Percentiles rank a stretch among this genome's conserved stretches.
Evolutionary conservation across 2,329 filamentous ascomycete species (phyloP).

Genomic region (Colletotrichum falcatum): DNA sequence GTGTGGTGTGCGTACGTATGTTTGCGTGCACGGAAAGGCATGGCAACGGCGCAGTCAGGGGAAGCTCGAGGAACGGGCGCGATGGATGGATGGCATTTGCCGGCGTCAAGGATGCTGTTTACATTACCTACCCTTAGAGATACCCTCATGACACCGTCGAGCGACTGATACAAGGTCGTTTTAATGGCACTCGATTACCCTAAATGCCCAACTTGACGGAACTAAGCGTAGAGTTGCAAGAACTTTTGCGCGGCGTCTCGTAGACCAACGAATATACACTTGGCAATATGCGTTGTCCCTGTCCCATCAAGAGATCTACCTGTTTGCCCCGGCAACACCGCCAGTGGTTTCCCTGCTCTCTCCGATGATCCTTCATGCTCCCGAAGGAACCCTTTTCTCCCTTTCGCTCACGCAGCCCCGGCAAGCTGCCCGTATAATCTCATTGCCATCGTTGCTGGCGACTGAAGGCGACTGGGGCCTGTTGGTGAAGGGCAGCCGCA

Average conservation of each 20-base stretch:
- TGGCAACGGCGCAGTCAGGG: not conserved
- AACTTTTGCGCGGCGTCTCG: not conserved
- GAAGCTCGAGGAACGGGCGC: not conserved
- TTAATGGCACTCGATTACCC: not conserved
- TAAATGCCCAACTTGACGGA: not conserved
- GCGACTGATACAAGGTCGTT: not conserved
- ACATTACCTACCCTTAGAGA: constrained; percentile 15
- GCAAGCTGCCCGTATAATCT: not conserved
- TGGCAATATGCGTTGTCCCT: not conserved
- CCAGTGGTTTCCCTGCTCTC: not conserved
- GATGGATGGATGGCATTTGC: not conserved
- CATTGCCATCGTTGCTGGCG: not conserved
- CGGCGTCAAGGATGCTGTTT: not conserved
- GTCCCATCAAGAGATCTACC: not conserved
- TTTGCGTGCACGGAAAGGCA: not conserved
- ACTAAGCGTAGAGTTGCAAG: not conserved
- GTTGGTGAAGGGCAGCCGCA: not conserved
- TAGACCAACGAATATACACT: not conserved
- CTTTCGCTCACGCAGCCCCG: not conserved
- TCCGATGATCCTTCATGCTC: no score
- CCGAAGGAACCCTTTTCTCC: not conserved
- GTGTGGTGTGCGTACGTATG: not conserved
- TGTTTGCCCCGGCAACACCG: not conserved
- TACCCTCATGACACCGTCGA: constrained; percentile 18
- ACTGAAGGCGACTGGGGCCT: not conserved